Conservation (phyloP, 208 protist species). For the Blechomonas ayalai region DNA sequence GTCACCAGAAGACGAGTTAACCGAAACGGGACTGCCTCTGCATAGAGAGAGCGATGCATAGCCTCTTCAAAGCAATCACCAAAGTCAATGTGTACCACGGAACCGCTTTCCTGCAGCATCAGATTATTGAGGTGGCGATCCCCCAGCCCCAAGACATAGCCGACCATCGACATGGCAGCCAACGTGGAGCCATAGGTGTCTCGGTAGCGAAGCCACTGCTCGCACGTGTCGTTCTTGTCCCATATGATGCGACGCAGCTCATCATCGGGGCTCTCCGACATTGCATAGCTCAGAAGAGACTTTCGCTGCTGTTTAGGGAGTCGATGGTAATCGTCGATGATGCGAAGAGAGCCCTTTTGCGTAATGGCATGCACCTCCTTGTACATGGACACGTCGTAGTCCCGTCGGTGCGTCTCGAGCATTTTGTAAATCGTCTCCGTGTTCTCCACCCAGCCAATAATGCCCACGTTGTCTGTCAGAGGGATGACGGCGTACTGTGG, state of each 20-base stretch:
- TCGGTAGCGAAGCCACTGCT: constrained; percentile 98
- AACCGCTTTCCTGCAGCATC: constrained; percentile 98
- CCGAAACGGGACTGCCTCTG: constrained; percentile 99
- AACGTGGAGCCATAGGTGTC: constrained; percentile 98
- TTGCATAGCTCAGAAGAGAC: constrained; percentile 88
- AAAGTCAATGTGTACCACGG: constrained; percentile 99
- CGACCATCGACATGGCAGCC: constrained; percentile 98
- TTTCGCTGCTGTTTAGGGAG: constrained; percentile 70
- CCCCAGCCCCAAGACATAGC: constrained; percentile 98
- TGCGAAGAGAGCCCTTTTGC: constrained; percentile 48
- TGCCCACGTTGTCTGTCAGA: constrained; percentile 98
- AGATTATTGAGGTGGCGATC: constrained; percentile 99
- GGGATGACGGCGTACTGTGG: constrained; percentile 97
- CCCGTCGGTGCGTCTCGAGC: constrained; percentile 69
- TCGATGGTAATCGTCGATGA: constrained; percentile 82
- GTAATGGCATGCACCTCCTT: constrained; percentile 83
- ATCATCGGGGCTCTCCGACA: constrained; percentile 92
- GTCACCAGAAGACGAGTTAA: constrained; percentile 98
- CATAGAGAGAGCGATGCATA: constrained; percentile 97
- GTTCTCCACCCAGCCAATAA: constrained; percentile 99
- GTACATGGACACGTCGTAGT: constrained; percentile 72
- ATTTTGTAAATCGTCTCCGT: constrained; percentile 95
- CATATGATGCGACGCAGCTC: constrained; percentile 96
- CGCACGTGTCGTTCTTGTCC: constrained; percentile 95
- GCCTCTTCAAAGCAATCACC: constrained; percentile 99